Evolutionary conservation across 108 stramenopile genomes (phyloP).

Genomic region (Chaetoceros muelleri): DNA sequence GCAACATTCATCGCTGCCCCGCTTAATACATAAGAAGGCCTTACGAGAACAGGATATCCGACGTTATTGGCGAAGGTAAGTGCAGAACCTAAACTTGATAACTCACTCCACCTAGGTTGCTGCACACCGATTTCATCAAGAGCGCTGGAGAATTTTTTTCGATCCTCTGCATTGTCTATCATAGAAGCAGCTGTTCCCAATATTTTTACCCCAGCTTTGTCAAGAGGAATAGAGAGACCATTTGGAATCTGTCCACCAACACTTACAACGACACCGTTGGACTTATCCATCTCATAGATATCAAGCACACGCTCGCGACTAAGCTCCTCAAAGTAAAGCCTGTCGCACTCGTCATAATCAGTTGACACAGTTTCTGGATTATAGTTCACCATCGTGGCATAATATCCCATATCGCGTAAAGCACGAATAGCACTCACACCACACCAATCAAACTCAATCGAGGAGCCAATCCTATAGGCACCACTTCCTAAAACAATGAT

Average conservation of each 20-base stretch:
- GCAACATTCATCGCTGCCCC: conserved; percentile 99
- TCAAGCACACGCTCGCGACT: conserved; percentile 90
- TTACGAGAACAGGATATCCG: conserved; percentile 91
- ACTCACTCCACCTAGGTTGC: conserved; percentile 93
- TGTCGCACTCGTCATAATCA: conserved; percentile 98
- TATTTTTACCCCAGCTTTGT: conserved; percentile 85
- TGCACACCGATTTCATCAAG: conserved; percentile 94
- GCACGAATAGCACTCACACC: conserved; percentile 92
- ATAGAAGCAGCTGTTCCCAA: conserved; percentile 88
- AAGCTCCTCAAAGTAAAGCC: conserved; percentile 97
- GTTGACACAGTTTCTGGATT: conserved; percentile 99
- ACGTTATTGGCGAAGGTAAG: conserved; percentile 84
- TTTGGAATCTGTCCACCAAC: conserved; percentile 97
- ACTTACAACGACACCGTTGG: conserved; percentile 84
- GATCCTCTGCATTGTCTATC: conserved; percentile 98
- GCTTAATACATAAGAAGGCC: conserved; percentile 94
- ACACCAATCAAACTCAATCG: conserved; percentile 99
- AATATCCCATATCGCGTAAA: conserved; percentile 81
- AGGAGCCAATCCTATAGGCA: conserved; percentile 95
- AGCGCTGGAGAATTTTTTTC: conserved; percentile 92
- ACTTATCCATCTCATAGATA: conserved; percentile 85
- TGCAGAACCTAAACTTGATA: conserved; percentile 77
- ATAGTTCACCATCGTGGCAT: conserved; percentile 94
- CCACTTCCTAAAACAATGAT: conserved; percentile 95
- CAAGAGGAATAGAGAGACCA: conserved; percentile 89